Evolutionary conservation across 2,329 filamentous ascomycete species (phyloP).

Genomic region (Apiospora phragmitis): DNA sequence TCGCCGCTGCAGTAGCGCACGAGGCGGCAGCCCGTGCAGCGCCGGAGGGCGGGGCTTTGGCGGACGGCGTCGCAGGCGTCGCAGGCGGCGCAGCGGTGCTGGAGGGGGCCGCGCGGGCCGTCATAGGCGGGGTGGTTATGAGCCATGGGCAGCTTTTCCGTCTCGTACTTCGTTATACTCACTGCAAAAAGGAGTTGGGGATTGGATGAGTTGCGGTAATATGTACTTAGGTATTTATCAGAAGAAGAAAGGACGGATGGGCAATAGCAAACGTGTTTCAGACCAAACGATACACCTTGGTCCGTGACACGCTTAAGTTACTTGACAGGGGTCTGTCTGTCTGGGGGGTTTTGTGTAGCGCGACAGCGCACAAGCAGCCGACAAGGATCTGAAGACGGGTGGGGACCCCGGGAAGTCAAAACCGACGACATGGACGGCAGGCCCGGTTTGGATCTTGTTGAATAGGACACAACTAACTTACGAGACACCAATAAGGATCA

Average conservation of each 20-base stretch:
- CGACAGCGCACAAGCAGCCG: background rate
- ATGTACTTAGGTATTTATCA: too few relatives aligned
- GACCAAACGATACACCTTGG: background rate
- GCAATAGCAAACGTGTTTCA: background rate
- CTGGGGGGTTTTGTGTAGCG: background rate
- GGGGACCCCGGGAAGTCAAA: background rate
- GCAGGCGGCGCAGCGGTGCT: conserved; percentile 16
- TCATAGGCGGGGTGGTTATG: background rate
- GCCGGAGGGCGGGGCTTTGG: conserved; percentile 30
- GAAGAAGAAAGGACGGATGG: too few relatives aligned
- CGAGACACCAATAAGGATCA: too few relatives aligned
- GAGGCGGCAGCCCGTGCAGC: conserved; percentile 43
- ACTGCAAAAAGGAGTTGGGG: too few relatives aligned
- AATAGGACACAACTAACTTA: background rate
- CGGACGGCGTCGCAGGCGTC: conserved; percentile 7
- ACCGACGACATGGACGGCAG: background rate
- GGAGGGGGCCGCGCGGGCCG: conserved; percentile 16
- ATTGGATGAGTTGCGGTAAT: too few relatives aligned
- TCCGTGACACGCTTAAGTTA: background rate
- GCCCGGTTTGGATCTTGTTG: background rate
- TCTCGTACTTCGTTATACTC: too few relatives aligned
- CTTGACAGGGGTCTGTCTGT: background rate
- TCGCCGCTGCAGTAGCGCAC: conserved; percentile 46
- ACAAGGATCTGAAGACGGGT: background rate
- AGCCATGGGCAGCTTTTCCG: too few relatives aligned